Evolutionary conservation across 164 flowering plant species (phyloP).

Genomic region (Magnolia sinica): DNA sequence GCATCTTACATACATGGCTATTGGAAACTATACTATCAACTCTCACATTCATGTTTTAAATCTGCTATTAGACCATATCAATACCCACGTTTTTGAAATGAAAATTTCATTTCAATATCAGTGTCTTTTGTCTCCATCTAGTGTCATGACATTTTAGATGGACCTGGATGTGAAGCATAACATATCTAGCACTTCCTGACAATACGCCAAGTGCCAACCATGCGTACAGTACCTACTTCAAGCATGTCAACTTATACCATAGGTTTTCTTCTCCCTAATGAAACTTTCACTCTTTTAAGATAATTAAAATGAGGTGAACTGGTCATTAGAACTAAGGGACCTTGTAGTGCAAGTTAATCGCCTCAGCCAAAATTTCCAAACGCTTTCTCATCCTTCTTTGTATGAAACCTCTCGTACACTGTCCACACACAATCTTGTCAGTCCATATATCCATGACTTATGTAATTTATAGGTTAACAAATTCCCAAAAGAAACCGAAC

Average conservation of each 20-base stretch:
- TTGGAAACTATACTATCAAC: too few relatives aligned
- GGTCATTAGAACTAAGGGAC: background rate
- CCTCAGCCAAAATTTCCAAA: conserved; percentile 63
- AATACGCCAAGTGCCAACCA: too few relatives aligned
- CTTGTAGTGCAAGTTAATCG: conserved; percentile 18
- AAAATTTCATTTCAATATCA: too few relatives aligned
- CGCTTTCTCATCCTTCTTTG: conserved; percentile 75
- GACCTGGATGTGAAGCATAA: too few relatives aligned
- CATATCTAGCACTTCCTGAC: too few relatives aligned
- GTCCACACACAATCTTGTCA: conserved; percentile 16
- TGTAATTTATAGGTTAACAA: background rate
- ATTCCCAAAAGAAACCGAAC: conserved; percentile 26
- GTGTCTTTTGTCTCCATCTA: too few relatives aligned
- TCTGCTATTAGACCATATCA: too few relatives aligned
- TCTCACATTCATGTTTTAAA: too few relatives aligned
- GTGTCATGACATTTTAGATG: too few relatives aligned
- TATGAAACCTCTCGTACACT: conserved; percentile 74
- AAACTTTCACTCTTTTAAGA: background rate
- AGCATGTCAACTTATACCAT: background rate
- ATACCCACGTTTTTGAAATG: too few relatives aligned
- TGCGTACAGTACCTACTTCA: too few relatives aligned
- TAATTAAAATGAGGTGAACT: background rate
- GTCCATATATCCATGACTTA: conserved; percentile 2
- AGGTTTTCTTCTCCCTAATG: background rate
- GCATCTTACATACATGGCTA: too few relatives aligned